Evolutionary conservation across 805 yeast genomes (phyloP), one percentile per base, ranked within the genome.

Genomic region (Lipomyces oligophaga): DNA sequence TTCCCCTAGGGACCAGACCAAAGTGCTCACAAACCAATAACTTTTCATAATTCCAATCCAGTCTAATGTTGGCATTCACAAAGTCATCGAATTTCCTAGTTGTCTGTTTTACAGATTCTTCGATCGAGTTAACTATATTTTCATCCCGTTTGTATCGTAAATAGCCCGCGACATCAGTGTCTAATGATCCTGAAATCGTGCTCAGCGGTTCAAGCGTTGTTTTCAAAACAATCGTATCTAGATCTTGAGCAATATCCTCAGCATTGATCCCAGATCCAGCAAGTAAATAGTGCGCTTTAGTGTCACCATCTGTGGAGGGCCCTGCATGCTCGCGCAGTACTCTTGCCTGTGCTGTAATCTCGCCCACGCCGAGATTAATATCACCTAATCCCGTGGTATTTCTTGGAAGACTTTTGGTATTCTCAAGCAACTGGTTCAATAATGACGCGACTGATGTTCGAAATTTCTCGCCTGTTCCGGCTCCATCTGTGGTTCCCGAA

Each of bases 221-320:
- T 42, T 62, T 47, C 48, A 65, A 48, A 34, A 68, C 66, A 47
- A 74, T 62, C 31, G 75, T 57, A 40, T 73, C 71, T 50, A 74
- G 62, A 57, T 75, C 64, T 64, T 67, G 49, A 55, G 85, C 88
- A 32, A 89, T 79, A 47, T 86, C 93, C 58, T 86, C 95, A 41
- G 90, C 81, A 34, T 85, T 80, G 42, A 88, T 76, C 1, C 97
- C 97, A 60, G 90, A 83, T 1, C 89, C 85, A 4, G 96, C 96
- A 35, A 90, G 70, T 32, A 93, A 69, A 63, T 93, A 93, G 62
- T 93, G 97, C 42, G 73, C 73, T 42, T 67, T 68, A 11, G 73
- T 64, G 42, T 62, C 69, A 43, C 67, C 69, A 35, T 66, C 63
- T 25, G 64, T 61, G 11, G 55, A 1, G 11, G 47, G 20, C 3